These are phyloP conservation scores for Penicillium sp. DNA, from an alignment of 2,329 filamentous ascomycete species.

Conservation along the genomic window DNA sequence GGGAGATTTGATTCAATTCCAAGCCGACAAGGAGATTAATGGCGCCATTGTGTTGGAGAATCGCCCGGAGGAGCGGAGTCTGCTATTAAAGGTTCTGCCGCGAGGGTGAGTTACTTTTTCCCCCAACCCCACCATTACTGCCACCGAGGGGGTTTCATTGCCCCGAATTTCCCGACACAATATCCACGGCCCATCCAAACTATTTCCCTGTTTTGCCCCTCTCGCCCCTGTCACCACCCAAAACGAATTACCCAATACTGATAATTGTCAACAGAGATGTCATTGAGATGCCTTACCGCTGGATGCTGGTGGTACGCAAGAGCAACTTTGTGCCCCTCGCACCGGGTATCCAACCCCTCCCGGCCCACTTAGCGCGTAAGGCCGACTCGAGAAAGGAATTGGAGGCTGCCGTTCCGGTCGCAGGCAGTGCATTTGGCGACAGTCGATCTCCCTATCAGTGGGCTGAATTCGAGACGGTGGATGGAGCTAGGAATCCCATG, in stretches of 20 bases:
- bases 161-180: slow-evolving; percentile 4
- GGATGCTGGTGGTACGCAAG: slow-evolving; percentile 57
- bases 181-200: background rate
- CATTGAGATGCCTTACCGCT: slow-evolving; percentile 68
- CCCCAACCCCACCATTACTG: slow-evolving; percentile 8
- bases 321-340: slow-evolving; percentile 55
- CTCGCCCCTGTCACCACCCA: slow-evolving; percentile 4
- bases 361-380: slow-evolving; percentile 55
- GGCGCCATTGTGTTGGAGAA: slow-evolving; percentile 89
- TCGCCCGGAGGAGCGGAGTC: slow-evolving; percentile 71
- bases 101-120: slow-evolving; percentile 68
- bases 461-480: slow-evolving; percentile 77
- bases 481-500: slow-evolving; percentile 61
- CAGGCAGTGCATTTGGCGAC: slow-evolving; percentile 71
- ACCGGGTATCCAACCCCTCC: slow-evolving; percentile 54
- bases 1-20: slow-evolving; percentile 84
- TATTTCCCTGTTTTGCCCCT: slow-evolving; percentile 6
- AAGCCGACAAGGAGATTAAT: slow-evolving; percentile 85
- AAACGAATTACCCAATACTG: slow-evolving; percentile 22
- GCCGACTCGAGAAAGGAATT: slow-evolving; percentile 62
- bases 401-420: slow-evolving; percentile 66
- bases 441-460: slow-evolving; percentile 64
- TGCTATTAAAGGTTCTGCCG: slow-evolving; percentile 83
- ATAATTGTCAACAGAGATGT: slow-evolving; percentile 50
- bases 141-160: slow-evolving; percentile 2